A percentile compares a stretch with the other conserved stretches of the same genome.
Conservation (phyloP, 2,329 filamentous ascomycete species). For the Diaporthe vexans region DNA sequence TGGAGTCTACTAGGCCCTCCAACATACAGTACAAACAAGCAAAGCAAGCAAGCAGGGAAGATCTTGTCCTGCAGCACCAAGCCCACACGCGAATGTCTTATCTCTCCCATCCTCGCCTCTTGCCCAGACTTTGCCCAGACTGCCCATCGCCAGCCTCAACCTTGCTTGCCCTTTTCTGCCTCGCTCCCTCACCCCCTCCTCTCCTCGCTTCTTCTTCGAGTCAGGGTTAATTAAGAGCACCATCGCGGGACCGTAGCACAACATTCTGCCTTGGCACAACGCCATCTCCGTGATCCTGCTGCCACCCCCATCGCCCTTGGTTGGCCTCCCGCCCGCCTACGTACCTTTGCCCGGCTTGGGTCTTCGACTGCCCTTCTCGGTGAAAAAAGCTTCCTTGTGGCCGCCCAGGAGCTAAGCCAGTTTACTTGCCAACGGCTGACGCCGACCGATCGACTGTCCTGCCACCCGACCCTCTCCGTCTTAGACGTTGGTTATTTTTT, state of each 20-base stretch:
- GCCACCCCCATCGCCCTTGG: background rate
- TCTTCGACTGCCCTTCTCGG: conserved; percentile 22
- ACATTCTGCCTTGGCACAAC: conserved; percentile 21
- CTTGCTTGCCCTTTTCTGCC: conserved; percentile 15
- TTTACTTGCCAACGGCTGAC: background rate
- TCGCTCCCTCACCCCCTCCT: background rate
- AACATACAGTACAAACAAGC: background rate
- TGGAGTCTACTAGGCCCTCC: conserved; percentile 9
- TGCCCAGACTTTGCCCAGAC: conserved; percentile 29
- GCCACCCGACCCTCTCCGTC: background rate
- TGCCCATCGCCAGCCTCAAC: conserved; percentile 28
- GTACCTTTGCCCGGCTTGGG: conserved; percentile 16
- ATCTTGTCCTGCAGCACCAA: conserved; percentile 9
- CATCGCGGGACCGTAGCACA: conserved; percentile 15
- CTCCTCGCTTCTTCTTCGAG: background rate
- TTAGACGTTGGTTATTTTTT: background rate
- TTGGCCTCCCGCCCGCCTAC: too few species aligned
- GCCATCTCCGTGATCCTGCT: conserved; percentile 27
- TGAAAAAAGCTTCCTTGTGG: conserved; percentile 13
- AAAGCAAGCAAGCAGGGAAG: background rate
- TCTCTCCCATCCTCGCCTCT: conserved; percentile 12
- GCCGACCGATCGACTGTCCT: background rate
- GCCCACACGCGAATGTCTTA: conserved; percentile 23
- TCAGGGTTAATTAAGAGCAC: background rate
- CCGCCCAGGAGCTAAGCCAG: conserved; percentile 26